Percentiles rank a stretch among this genome's conserved stretches.
These are phyloP conservation scores for Trichosporon coremiiforme DNA, from an alignment of 1,284 basidiomycete genomes.

Conservation along the genomic window DNA sequence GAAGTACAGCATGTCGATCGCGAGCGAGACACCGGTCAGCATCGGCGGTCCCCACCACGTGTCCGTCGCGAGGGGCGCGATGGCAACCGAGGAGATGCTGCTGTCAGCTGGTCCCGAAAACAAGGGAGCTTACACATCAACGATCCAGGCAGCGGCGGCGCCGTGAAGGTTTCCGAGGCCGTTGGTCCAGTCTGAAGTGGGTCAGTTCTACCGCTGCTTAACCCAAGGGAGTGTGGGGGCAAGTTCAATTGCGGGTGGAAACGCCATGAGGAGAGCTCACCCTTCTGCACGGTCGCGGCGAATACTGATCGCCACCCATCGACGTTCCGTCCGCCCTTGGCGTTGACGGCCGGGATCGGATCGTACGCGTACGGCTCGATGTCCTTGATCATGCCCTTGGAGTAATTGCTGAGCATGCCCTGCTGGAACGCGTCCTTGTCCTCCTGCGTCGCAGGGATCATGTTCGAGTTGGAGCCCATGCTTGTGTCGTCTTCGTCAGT, in stretches of 20 bases:
- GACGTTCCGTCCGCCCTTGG: constrained; percentile 25
- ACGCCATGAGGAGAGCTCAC: constrained; percentile 6
- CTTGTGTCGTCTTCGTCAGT: background rate
- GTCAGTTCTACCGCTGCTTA: too few relatives aligned
- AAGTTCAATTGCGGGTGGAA: too few relatives aligned
- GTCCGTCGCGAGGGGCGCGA: constrained; percentile 35
- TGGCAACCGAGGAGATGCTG: constrained; percentile 20
- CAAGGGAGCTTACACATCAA: constrained; percentile 32
- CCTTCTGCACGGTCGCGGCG: constrained; percentile 21
- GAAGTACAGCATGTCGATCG: constrained; percentile 44
- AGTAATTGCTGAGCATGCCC: background rate
- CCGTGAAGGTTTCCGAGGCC: constrained; percentile 43
- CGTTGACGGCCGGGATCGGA: constrained; percentile 26
- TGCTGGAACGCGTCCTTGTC: constrained; percentile 15
- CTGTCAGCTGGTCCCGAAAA: background rate
- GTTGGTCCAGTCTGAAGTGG: constrained; percentile 43
- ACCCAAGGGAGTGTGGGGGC: too few relatives aligned
- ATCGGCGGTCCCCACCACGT: constrained; percentile 50
- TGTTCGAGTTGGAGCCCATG: constrained; percentile 16
- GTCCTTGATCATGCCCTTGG: constrained; percentile 6
- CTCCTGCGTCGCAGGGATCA: constrained; percentile 21
- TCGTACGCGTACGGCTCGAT: constrained; percentile 28
- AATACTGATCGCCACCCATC: constrained; percentile 27
- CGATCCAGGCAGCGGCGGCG: constrained; percentile 45
- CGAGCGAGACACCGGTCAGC: constrained; percentile 42